Evolutionary conservation across 352 stramenopile genomes (phyloP).

Genomic region (Phytophthora multivora): DNA sequence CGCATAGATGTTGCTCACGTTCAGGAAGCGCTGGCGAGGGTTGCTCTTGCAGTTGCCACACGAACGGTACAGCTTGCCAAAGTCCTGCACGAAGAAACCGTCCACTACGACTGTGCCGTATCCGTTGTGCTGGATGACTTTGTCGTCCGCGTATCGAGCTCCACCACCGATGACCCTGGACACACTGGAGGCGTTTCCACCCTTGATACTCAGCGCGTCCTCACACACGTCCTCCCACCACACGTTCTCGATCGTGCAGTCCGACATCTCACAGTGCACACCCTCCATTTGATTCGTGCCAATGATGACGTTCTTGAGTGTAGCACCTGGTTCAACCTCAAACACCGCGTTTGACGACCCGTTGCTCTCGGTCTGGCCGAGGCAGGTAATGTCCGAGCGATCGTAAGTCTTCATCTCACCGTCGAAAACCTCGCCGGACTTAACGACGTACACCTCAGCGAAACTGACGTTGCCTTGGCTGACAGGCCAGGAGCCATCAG

Average conservation of each 20-base stretch:
- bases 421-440: background rate
- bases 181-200: conserved; percentile 11
- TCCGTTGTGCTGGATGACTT: conserved; percentile 37
- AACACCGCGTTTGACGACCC: background rate
- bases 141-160: conserved; percentile 53
- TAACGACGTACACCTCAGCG: background rate
- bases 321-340: background rate
- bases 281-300: background rate
- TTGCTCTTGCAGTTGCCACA: conserved; percentile 44
- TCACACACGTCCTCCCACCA: background rate
- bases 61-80: conserved; percentile 33
- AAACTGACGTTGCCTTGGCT: background rate
- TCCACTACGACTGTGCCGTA: conserved; percentile 12
- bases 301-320: background rate
- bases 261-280: background rate
- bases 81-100: conserved; percentile 23
- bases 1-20: conserved; percentile 39
- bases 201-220: background rate
- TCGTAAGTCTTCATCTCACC: background rate
- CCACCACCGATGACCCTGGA: conserved; percentile 42
- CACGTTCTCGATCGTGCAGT: conserved; percentile 1
- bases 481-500: background rate
- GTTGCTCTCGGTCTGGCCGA: background rate
- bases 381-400: background rate
- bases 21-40: conserved; percentile 41